Base-by-base conservation (phyloP, 805 yeast genomes). In the Kodamaea leandrae region DNA sequence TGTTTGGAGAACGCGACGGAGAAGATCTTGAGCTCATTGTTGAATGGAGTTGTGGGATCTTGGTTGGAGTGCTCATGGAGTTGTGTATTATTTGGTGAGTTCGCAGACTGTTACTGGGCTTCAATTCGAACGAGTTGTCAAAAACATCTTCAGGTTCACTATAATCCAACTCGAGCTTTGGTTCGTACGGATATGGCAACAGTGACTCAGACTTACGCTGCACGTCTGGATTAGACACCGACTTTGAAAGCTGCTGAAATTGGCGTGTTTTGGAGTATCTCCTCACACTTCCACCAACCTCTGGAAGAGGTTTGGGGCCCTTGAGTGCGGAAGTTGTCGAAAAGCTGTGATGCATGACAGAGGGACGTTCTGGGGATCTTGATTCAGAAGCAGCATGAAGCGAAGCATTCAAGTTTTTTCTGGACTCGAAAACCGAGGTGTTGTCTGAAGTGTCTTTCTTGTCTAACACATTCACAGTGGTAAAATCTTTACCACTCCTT, bases 21-120 rank as follows among this genome's bases (percentile, higher is more conserved):
- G 33, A 7, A 9, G 33, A 28, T 10, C 32, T 16, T 28, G 32
- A 12, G 18, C 32, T 28, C 32, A 28, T 28, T 13, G 23, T 24
- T 10, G 38, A 27, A 18, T 37, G 26, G 9, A 42, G 28, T 14
- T 35, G 24, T 10, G 52, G 52, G 32, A 50, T 50, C 39, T 35
- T 43, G 15, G 44, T 39, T 3, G 50, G 50, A 2, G 48, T 44
- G n/a, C 33, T 42, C 25, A 42, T 24, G 9, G 42, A 37, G 21
- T 43, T 30, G 23, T 36, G 39, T 14, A 37, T 37, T 12, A 44
- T 44, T 25, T 33, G 44, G 10, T 37, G 20, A 0, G 37, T 35
- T 3, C 33, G 33, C 4, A 21, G 7, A 16, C 17, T 30, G n/a
- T 5, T 6, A 10, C n/a, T 6, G n/a, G 28, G n/a, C 4, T 25